These are phyloP conservation scores for Schoenoplectus triqueter DNA, from an alignment of 202 grass and related monocot species.

Conservation along the genomic window DNA sequence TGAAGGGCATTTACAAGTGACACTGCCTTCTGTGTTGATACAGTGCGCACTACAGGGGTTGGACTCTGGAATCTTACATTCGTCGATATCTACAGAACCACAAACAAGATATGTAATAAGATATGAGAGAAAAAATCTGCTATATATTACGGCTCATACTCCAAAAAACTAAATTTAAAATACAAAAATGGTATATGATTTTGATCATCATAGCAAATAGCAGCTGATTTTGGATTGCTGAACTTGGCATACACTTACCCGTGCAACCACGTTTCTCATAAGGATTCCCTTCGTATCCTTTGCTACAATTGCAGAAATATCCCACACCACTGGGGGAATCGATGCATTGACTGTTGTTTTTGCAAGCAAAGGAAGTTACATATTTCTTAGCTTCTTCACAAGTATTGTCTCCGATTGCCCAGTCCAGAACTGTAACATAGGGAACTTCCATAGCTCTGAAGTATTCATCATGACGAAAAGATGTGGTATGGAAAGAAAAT, in stretches of 20 bases:
- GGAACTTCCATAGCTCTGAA: neutral
- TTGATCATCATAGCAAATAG: no score
- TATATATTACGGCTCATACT: no score
- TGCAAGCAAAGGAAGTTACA: constrained; percentile 19
- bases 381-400: constrained; percentile 16
- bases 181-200: no score
- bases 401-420: constrained; percentile 31
- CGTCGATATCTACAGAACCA: constrained; percentile 37
- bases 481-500: neutral
- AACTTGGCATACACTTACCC: constrained; percentile 36
- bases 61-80: constrained; percentile 18
- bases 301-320: constrained; percentile 54
- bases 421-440: constrained; percentile 40
- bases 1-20: constrained; percentile 35
- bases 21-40: constrained; percentile 36
- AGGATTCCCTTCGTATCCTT: constrained; percentile 53
- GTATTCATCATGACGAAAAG: neutral
- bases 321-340: constrained; percentile 23
- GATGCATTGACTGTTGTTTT: constrained; percentile 27
- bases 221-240: neutral
- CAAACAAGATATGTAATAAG: neutral
- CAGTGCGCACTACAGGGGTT: constrained; percentile 42
- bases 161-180: no score
- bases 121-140: neutral
- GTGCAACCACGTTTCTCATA: constrained; percentile 43